Evolutionary conservation across 75 land plant genomes (phyloP), one percentile per base, ranked within the genome.

Genomic region (Pinus albicaulis): DNA sequence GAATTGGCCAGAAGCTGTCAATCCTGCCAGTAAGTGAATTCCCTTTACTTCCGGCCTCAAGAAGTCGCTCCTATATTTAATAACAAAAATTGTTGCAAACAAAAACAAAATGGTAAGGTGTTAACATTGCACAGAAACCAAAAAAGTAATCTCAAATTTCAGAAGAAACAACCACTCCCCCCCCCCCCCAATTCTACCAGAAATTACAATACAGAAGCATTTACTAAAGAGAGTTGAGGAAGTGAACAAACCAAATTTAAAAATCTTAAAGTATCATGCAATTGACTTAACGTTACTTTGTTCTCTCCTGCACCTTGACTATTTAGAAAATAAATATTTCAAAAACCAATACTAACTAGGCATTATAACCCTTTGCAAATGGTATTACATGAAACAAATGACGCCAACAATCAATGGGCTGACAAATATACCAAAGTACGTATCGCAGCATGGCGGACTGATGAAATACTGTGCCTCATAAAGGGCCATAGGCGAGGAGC

Each of bases 401-500:
- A n/a, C 3, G 4, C 31, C 17, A 76, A 41, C 41, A 10, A 28
- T 36, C 3, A 48, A 61, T 25, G 7, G 75, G 22, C 12, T 23
- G 25, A 15, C 7, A 73, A 23, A 74, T 41, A 75, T 80, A 96
- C 99, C 92, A 97, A 71, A 66, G 98, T 97, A 12, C 90, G 86
- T 61, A 97, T 91, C 55, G 99, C 98, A 41, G 99, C 89, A 82
- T 81, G 87, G 10, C 99, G 93, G 52, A 97, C 99, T 72, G 99
- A 94, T 53, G 92, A 86, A 55, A 97, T 97, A 74, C 86, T 94
- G 70, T 97, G 99, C 75, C 99, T 85, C 99, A 97, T 97, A 79
- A 97, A 97, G 26, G 98, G 99, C 99, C 99, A 97, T 63, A 97
- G 79, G 13, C 99, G 79, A 12, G 99, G 98, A 36, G 96, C 95